Base-by-base conservation (phyloP, 2,329 filamentous ascomycete genomes). In the Penicillium sp. region DNA sequence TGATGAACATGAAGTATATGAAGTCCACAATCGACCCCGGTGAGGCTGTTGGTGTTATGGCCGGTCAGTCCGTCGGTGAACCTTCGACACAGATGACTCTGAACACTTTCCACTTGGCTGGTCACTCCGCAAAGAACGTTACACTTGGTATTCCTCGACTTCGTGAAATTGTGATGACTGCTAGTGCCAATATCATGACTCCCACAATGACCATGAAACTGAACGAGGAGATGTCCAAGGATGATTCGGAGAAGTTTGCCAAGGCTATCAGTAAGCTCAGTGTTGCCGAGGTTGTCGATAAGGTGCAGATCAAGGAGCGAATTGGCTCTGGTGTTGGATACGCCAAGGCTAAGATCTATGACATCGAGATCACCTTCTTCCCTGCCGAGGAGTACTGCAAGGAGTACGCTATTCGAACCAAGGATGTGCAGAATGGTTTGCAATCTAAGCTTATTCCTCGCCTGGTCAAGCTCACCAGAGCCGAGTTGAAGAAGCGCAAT, bases 91-190 rank as follows among this genome's bases (percentile, higher is more conserved):
- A 99, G 74, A 99, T 99, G 95, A 99, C 95, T 7, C 80, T 99
- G 51, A 99, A 99, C 77, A 99, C 95, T 24, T 99, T 99, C 85
- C 94, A 99, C 83, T 90, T 99, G 84, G 94, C 94, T 74, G 94
- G 94, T 69, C 93, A 97, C 80, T 92, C 94, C 18, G 89, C 94
- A 26, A 97, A 97, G 82, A 99, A 99, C 83, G 95, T 99, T 70
- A 99, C 94, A 0, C 84, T 97, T 18, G 94, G 94, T 90, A 97
- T 99, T 70, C 94, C 94, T 55, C 91, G 94, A 77, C 83, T 99
- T 18, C 85, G 94, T 78, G 94, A 99, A 83, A 97, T 99, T 66
- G 84, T 99, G 62, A 99, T 99, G 94, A 97, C 94, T 45, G 94
- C 94, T 23, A 94, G 90, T 70, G 84, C 87, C 48, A 84, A 88